A percentile compares a stretch with the other conserved stretches of the same genome.
Evolutionary conservation across 495 filamentous ascomycete genomes (phyloP).

Genomic region (Penicillium cosmopolitanum): DNA sequence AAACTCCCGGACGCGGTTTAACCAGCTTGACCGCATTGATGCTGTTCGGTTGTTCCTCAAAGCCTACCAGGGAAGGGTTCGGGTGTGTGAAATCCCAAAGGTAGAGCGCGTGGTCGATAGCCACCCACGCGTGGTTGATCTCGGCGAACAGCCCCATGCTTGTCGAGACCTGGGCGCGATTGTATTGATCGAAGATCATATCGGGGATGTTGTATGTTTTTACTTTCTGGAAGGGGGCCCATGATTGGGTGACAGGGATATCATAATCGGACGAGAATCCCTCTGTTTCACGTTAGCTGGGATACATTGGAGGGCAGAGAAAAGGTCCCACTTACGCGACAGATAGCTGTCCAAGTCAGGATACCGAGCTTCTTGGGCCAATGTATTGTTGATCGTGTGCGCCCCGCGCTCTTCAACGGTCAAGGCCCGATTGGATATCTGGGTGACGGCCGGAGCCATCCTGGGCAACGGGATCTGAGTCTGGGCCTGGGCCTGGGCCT

Average conservation of each 20-base stretch:
- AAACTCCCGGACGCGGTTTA: conserved; percentile 77
- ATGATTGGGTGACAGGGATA: conserved; percentile 63
- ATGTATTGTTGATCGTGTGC: conserved; percentile 76
- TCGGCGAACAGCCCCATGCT: conserved; percentile 92
- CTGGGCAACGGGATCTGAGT: conserved; percentile 37
- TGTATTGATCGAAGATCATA: conserved; percentile 85
- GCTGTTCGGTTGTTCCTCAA: conserved; percentile 81
- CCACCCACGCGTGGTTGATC: conserved; percentile 91
- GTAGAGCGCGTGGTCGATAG: conserved; percentile 94
- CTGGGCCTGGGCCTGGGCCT: conserved; percentile 17
- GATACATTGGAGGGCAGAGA: background rate
- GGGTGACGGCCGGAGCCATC: conserved; percentile 39
- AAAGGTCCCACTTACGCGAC: conserved; percentile 65
- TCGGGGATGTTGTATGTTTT: conserved; percentile 86
- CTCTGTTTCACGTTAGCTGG: conserved; percentile 51
- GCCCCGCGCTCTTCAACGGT: conserved; percentile 79
- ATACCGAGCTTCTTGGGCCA: conserved; percentile 76
- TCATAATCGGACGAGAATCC: conserved; percentile 93
- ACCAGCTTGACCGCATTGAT: conserved; percentile 86
- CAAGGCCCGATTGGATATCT: conserved; percentile 46
- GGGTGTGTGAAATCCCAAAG: conserved; percentile 95
- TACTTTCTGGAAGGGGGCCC: conserved; percentile 86
- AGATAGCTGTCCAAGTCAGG: conserved; percentile 90
- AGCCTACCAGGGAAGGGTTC: conserved; percentile 87
- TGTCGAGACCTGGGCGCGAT: conserved; percentile 78